Conservation (phyloP, 2,329 filamentous ascomycete species). For the Cladophialophora bantiana region DNA sequence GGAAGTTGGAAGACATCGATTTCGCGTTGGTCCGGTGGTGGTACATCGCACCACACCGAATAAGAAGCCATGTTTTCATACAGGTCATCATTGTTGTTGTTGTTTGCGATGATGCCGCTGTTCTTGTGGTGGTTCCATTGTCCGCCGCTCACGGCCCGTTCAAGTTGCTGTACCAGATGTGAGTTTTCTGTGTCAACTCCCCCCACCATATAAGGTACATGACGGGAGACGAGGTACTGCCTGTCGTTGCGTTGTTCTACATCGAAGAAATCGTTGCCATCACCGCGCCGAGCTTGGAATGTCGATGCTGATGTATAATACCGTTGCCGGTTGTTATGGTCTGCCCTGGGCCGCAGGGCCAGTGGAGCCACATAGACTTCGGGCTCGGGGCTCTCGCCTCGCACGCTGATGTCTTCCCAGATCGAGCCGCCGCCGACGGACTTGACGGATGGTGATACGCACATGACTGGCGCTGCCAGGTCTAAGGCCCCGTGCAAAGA, state of each 20-base stretch:
- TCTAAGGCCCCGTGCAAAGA: neutral
- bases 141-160: slow-evolving; percentile 23
- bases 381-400: slow-evolving; percentile 31
- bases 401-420: slow-evolving; percentile 48
- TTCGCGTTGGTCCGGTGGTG: neutral
- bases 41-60: neutral
- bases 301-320: slow-evolving; percentile 1
- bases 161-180: slow-evolving; percentile 28
- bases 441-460: slow-evolving; percentile 24
- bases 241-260: neutral
- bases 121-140: slow-evolving; percentile 25
- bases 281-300: neutral
- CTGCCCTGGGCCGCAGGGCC: slow-evolving; percentile 1
- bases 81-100: neutral
- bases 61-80: neutral
- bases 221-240: neutral
- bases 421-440: slow-evolving; percentile 44
- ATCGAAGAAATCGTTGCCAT: neutral
- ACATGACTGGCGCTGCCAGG: slow-evolving; percentile 13
- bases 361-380: slow-evolving; percentile 15
- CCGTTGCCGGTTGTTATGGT: slow-evolving; percentile 9
- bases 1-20: neutral
- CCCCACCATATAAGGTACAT: neutral
- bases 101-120: no score
- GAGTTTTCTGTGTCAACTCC: slow-evolving; percentile 9